Conservation (phyloP, 2,329 filamentous ascomycete genomes). For the Penicillium sp. region DNA sequence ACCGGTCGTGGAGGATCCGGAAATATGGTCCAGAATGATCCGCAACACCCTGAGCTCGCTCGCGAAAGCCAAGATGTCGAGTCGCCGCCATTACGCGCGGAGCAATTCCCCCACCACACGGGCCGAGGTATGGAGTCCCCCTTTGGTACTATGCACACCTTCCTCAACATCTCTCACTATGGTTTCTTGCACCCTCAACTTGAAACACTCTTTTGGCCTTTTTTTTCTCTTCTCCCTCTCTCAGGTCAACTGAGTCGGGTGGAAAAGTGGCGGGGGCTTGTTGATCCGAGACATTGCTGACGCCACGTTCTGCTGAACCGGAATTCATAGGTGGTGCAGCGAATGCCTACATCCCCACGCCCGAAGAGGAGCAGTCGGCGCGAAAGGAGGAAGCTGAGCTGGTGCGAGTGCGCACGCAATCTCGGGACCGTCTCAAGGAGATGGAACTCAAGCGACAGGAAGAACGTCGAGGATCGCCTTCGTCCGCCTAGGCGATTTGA, state of each 20-base stretch:
- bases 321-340: constrained; percentile 29
- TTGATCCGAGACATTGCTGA: background rate
- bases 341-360: constrained; percentile 30
- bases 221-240: too few species aligned
- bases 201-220: too few species aligned
- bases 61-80: constrained; percentile 78
- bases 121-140: constrained; percentile 35
- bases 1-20: constrained; percentile 83
- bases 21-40: constrained; percentile 78
- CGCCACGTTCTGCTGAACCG: background rate
- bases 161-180: too few species aligned
- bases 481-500: background rate
- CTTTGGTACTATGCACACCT: too few species aligned
- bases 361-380: constrained; percentile 21
- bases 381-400: constrained; percentile 32
- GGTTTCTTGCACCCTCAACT: too few species aligned
- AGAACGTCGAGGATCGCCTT: constrained; percentile 8
- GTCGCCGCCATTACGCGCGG: constrained; percentile 39
- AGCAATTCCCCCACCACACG: constrained; percentile 37
- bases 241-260: background rate
- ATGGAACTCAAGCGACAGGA: constrained; percentile 18
- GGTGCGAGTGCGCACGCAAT: constrained; percentile 26
- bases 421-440: constrained; percentile 25
- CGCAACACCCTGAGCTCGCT: constrained; percentile 58
- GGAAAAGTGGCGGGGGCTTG: too few species aligned